A percentile compares a stretch with the other conserved stretches of the same genome.
Conservation (phyloP, 345 rosid genomes). For the Ceriops zippeliana region DNA sequence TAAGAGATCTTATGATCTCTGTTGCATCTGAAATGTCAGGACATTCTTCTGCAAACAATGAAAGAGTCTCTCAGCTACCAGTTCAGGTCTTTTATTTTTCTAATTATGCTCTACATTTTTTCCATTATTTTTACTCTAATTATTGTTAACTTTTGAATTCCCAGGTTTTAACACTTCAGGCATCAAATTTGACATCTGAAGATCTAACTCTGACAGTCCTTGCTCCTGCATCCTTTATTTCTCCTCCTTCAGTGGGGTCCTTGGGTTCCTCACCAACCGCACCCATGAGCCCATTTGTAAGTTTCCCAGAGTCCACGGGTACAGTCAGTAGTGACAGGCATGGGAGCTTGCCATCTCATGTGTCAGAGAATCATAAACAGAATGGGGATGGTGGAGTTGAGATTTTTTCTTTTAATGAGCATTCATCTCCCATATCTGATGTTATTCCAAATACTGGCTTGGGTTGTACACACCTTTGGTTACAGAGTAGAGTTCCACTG, state of each 20-base stretch:
- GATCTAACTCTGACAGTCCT: slow-evolving; percentile 90
- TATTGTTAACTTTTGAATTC: slow-evolving; percentile 7
- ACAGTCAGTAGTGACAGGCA: slow-evolving; percentile 41
- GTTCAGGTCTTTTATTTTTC: slow-evolving; percentile 58
- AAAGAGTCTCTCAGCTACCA: slow-evolving; percentile 71
- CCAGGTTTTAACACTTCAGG: slow-evolving; percentile 91
- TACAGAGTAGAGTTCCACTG: slow-evolving; percentile 96
- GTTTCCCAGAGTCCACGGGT: slow-evolving; percentile 55
- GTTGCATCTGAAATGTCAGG: slow-evolving; percentile 77
- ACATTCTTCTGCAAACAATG: slow-evolving; percentile 56
- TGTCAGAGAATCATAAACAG: slow-evolving; percentile 32
- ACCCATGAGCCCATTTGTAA: slow-evolving; percentile 60
- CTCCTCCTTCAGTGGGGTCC: slow-evolving; percentile 85
- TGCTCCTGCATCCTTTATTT: slow-evolving; percentile 83
- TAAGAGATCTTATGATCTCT: slow-evolving; percentile 89
- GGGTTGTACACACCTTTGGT: slow-evolving; percentile 88
- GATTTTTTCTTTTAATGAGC: slow-evolving; percentile 37
- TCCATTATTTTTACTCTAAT: background rate
- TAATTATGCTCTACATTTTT: background rate
- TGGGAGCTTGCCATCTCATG: slow-evolving; percentile 29
- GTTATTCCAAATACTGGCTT: slow-evolving; percentile 62
- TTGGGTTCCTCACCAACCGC: slow-evolving; percentile 67
- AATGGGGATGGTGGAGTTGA: slow-evolving; percentile 32
- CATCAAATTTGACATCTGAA: slow-evolving; percentile 87
- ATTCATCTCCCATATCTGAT: slow-evolving; percentile 50